phyloP scores from a whole-genome alignment of 148 eudicot species.

The Heliamphora exappendiculata region DNA sequence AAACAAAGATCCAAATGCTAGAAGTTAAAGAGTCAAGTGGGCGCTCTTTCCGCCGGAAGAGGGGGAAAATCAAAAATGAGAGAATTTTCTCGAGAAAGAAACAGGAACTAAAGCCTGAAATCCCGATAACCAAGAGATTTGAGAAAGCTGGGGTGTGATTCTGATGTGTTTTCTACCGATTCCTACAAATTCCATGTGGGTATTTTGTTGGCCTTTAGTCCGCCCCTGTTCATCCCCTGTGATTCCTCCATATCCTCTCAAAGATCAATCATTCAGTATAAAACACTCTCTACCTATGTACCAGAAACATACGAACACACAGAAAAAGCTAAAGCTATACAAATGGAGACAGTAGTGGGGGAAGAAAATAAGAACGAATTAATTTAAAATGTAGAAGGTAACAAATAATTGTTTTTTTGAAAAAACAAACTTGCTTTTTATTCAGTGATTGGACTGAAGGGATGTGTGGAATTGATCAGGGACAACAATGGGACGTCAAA shows the following conservation, averaged over 20 bases:
- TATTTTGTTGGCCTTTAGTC: conserved; percentile 5
- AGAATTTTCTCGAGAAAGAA: conserved; percentile 24
- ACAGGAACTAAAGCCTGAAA: conserved; percentile 27
- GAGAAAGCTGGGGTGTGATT: conserved; percentile 27
- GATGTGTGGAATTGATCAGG: too few species aligned
- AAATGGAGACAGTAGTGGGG: conserved; percentile 26
- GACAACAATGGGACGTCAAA: too few species aligned
- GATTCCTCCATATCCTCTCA: conserved; percentile 20
- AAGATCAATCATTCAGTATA: conserved; percentile 15
- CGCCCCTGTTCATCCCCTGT: background rate
- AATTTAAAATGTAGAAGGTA: conserved; percentile 11
- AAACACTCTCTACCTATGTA: too few species aligned
- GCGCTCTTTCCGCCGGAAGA: background rate
- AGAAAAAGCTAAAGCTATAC: conserved; percentile 38
- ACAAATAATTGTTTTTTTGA: conserved; percentile 5
- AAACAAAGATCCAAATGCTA: conserved; percentile 17
- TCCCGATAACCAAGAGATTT: conserved; percentile 52
- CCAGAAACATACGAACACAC: conserved; percentile 52
- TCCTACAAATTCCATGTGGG: conserved; percentile 47
- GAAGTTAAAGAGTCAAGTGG: conserved; percentile 6
- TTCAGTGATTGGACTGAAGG: conserved; percentile 36
- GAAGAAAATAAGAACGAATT: background rate
- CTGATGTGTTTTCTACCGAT: conserved; percentile 25
- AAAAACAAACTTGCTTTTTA: conserved; percentile 13
- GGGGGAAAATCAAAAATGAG: conserved; percentile 1